Percentiles rank a stretch among this genome's conserved stretches.
These are phyloP conservation scores for Puccinellia tenuiflora DNA, from an alignment of 176 grass and related monocot genomes.

Conservation along the genomic window DNA sequence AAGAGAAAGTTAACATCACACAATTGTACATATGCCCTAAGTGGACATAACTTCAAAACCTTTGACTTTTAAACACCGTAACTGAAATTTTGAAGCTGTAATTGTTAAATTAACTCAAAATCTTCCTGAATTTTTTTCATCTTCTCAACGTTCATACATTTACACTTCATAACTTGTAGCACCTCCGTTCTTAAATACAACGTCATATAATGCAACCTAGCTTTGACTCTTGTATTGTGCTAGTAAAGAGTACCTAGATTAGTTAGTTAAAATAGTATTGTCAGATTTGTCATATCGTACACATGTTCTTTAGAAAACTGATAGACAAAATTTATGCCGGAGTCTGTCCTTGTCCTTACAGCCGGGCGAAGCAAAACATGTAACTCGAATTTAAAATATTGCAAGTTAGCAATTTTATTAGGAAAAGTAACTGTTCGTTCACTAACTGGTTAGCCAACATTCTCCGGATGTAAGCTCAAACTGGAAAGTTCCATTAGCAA, in stretches of 20 bases:
- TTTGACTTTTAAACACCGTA: background rate
- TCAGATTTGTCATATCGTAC: background rate
- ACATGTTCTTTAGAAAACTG: no score
- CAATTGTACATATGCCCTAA: background rate
- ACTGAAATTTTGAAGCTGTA: background rate
- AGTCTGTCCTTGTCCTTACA: no score
- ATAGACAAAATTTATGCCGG: no score
- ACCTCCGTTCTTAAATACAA: background rate
- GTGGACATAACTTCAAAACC: background rate
- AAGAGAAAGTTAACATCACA: background rate
- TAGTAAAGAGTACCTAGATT: background rate
- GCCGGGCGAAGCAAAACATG: no score
- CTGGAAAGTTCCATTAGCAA: no score
- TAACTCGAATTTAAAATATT: no score
- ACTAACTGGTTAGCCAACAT: no score
- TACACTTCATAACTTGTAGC: background rate
- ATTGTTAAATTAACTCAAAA: background rate
- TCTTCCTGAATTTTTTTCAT: background rate
- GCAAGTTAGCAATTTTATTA: no score
- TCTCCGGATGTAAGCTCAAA: no score
- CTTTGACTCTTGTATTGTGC: background rate
- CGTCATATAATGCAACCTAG: background rate
- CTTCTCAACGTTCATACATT: background rate
- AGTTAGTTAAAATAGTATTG: background rate
- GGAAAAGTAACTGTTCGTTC: no score